Base-by-base conservation (phyloP, 495 filamentous ascomycete species). In the Bombardia bombarda region DNA sequence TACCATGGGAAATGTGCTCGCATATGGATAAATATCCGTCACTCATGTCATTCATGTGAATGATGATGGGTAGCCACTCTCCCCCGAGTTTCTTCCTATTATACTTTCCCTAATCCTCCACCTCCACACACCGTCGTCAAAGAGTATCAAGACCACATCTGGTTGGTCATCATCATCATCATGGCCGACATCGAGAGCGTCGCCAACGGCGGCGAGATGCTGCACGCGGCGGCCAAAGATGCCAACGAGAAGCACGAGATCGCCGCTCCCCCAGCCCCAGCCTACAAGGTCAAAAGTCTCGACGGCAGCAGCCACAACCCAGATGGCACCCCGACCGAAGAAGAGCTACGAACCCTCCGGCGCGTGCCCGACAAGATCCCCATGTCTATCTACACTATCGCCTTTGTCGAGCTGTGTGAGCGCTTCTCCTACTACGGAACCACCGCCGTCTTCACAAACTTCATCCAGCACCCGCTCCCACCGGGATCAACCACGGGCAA, bases 371-470 rank as follows among this genome's bases (percentile, higher is more conserved):
- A 75, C 32, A 68, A 66, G 26, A 71, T 90, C 22, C 82, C 80
- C 16, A 80, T 68, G 68, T 73, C 63, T 12, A 71, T 73, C 7
- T 89, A 78, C 53, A 82, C 79, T 18, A 73, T 90, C 40, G 83
- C 80, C 17, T 80, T 87, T 49, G 75, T 86, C 37, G 85, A 90
- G 62, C 58, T 87, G 43, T 83, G 77, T 64, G 85, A 90, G 67
- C 80, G 84, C 26, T 85, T 87, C 65, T 82, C 80, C 7, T 88
- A 84, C 67, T 87, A 87, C 56, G 85, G 84, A 41, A 84, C 81
- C 12, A 83, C 76, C 17, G 79, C 77, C 30, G 80, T 87, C 36
- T 84, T 40, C 24, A 19, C 16, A 10, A 40, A 40, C 53, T 88
- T 82, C 69, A 80, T 87, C 50, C 80, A 85, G 53, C 72, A 79